These are phyloP conservation scores for Escallonia herrerae DNA, from an alignment of 129 eudicot species.

Conservation along the genomic window DNA sequence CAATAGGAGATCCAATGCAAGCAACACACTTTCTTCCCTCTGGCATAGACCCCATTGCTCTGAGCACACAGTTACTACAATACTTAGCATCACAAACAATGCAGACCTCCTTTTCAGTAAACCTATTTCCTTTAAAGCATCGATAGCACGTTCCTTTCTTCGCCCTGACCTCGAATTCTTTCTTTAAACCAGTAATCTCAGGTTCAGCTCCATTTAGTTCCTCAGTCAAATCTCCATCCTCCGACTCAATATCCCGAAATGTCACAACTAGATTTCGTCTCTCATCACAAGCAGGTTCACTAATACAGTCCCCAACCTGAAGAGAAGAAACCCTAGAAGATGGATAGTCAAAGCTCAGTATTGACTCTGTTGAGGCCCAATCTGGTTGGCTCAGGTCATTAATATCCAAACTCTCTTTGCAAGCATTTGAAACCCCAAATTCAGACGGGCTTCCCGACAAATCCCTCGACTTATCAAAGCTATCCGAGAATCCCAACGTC, in stretches of 20 bases:
- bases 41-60: slow-evolving; percentile 99
- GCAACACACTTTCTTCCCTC: slow-evolving; percentile 96
- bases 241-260: slow-evolving; percentile 66
- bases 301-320: slow-evolving; percentile 45
- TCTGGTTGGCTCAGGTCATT: slow-evolving; percentile 55
- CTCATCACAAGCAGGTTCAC: slow-evolving; percentile 42
- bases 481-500: slow-evolving; percentile 64
- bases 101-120: slow-evolving; percentile 92
- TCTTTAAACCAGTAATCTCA: slow-evolving; percentile 33
- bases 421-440: slow-evolving; percentile 40
- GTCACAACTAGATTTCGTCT: slow-evolving; percentile 49
- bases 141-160: slow-evolving; percentile 88
- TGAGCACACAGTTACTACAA: slow-evolving; percentile 85
- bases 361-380: slow-evolving; percentile 77
- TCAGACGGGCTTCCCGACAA: slow-evolving; percentile 54
- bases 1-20: slow-evolving; percentile 81
- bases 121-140: slow-evolving; percentile 76
- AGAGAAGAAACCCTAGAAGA: slow-evolving; percentile 69
- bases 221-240: slow-evolving; percentile 41
- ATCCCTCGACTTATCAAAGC: slow-evolving; percentile 71
- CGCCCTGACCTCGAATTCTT: slow-evolving; percentile 59
- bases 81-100: slow-evolving; percentile 95
- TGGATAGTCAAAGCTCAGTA: slow-evolving; percentile 68
- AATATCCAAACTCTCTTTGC: slow-evolving; percentile 45
- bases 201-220: slow-evolving; percentile 30